Evolutionary conservation across 2,329 filamentous ascomycete species (phyloP), one percentile per base, ranked within the genome.

Genomic region (Scedosporium dehoogii): DNA sequence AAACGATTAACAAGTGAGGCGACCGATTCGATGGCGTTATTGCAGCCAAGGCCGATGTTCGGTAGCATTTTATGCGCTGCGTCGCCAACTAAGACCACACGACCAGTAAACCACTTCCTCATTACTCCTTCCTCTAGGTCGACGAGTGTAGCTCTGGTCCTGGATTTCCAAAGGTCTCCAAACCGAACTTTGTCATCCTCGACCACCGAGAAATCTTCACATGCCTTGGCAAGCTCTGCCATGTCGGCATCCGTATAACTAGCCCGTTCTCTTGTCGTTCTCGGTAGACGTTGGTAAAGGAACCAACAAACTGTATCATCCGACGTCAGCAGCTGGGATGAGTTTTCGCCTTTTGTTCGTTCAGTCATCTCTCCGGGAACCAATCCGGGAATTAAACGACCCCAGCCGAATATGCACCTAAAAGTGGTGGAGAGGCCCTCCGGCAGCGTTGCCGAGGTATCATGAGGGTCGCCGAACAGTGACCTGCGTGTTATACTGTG

Each of bases 61-160:
- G 73, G 71, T 0, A 72, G 71, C 21, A 73, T 69, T n/a, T 72
- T 72, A 59, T 74, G 72, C 18, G 65, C 69, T 1, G 73, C 65
- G 56, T 76, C 73, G 1, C 73, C 73, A 0, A 66, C 67, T 1
- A 75, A 67, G 2, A 73, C 71, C 14, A 74, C 66, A 2, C 71
- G 71, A 12, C 69, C 70, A 10, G 64, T 65, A 4, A 66, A 69
- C 69, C 71, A 74, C 29, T 67, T 64, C 27, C 68, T 38, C 3
- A 71, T 65, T 2, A 74, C 63, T 1, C 73, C 73, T 41, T 75
- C 71, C 29, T 73, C 70, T 5, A 75, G 65, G 56, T 71, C 68
- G 0, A 68, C 63, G 65, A 73, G 64, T 6, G 68, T 68, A 4
- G n/a, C 64, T 2, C 56, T 33, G 58, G 58, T 56, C 18, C 23